Conservation (phyloP, 805 yeast species). For the Hanseniaspora mollemarum region DNA sequence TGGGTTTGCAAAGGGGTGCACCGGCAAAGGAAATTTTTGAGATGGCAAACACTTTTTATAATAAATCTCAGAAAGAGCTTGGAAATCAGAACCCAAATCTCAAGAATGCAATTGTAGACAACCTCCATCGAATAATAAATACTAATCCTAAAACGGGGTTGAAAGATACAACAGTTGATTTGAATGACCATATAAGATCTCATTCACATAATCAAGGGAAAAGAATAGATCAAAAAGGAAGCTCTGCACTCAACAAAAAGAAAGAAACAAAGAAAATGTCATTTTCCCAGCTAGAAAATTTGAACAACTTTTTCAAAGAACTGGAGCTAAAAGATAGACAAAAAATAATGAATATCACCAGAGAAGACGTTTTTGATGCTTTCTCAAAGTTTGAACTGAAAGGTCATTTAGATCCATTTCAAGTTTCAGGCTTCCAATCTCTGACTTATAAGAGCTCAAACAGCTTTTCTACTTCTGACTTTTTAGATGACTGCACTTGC, state of each 20-base stretch:
- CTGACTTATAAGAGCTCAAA: conserved; percentile 1
- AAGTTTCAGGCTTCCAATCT: conserved; percentile 8
- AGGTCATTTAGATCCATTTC: conserved; percentile 11
- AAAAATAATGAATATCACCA: conserved; percentile 12
- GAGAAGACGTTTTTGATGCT: conserved; percentile 15
- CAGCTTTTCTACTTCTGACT: not conserved
- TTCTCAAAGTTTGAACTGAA: conserved; percentile 13
- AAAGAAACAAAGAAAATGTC: not conserved
- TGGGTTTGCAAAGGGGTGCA: not conserved
- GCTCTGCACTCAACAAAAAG: not conserved
- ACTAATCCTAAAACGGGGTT: not conserved
- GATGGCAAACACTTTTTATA: conserved; percentile 1
- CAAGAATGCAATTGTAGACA: not conserved
- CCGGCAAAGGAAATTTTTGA: not conserved
- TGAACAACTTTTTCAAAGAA: conserved; percentile 9
- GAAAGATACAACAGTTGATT: not conserved
- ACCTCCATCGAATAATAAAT: not conserved
- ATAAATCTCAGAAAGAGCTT: not conserved
- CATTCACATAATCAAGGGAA: not conserved
- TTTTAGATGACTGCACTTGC: conserved; percentile 8
- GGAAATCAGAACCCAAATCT: not conserved
- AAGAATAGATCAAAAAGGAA: conserved; percentile 6
- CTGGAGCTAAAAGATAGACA: conserved; percentile 8
- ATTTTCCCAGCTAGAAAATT: conserved; percentile 1
- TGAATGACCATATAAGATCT: not conserved